Base-by-base conservation (phyloP, 2,329 filamentous ascomycete species). In the Rhinocladiella mackenziei region DNA sequence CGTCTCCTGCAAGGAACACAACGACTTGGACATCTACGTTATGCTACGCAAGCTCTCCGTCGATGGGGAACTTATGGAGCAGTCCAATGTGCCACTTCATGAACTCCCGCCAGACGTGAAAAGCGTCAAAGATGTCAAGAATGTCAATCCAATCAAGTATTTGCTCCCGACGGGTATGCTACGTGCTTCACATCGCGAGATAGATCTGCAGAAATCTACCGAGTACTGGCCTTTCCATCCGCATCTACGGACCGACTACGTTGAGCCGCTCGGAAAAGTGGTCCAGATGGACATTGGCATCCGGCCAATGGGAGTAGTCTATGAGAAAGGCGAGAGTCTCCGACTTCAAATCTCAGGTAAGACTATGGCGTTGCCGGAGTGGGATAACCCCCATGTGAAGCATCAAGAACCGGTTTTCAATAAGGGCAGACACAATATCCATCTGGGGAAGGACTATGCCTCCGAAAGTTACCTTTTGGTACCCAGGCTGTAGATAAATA, bases 271-370 rank as follows among this genome's bases (percentile, higher is more conserved):
- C 5, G 71, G 70, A 0, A 57, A 64, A 2, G 55, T 73, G 13
- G 69, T 73, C 4, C 64, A 65, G 53, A 56, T 74, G 7, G 67
- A 73, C 35, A 73, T 74, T 45, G 69, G 69, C 0, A 69, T 74
- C 10, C 74, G 69, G 70, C 63, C 65, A 0, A 68, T 70, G 62
- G 70, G 70, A 0, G 60, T 71, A 0, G 66, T 71, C n/a, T 74
- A 67, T 51, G 69, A 72, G 3, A 65, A 60, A 7, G 70, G 67
- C 1, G 67, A 72, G 23, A 37, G 25, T 0, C 18, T 50, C 7
- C 14, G 37, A 15, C 22, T 50, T 28, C 41, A 45, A 37, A 45
- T 50, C 14, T 34, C 36, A 5, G 46, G 46, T 2, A 45, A 49
- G 37, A 45, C 41, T 2, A 49, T 49, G 46, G 46, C 36, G 6